phyloP scores from a whole-genome alignment of 2,329 filamentous ascomycete species.

The Colletotrichum acutatum region DNA sequence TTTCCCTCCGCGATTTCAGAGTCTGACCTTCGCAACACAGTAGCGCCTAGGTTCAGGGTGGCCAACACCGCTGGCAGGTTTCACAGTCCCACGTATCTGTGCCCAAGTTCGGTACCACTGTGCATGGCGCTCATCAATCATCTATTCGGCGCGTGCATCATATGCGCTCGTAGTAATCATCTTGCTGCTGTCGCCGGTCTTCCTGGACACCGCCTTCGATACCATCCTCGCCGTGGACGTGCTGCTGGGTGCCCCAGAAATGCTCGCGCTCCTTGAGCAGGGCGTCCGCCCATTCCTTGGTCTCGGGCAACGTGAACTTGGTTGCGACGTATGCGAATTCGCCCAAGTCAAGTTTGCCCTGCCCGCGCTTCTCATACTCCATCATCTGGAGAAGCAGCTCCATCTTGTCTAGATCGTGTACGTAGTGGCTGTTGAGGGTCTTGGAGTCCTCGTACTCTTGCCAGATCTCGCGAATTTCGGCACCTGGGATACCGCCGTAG shows the following conservation, averaged over 20 bases:
- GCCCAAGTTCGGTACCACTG: not conserved
- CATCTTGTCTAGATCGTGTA: slow-evolving; percentile 98
- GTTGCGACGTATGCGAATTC: slow-evolving; percentile 87
- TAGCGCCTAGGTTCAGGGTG: not conserved
- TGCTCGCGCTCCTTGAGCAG: slow-evolving; percentile 79
- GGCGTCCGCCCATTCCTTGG: slow-evolving; percentile 81
- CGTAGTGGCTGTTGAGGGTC: slow-evolving; percentile 87
- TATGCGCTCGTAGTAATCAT: slow-evolving; percentile 58
- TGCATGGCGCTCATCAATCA: no score
- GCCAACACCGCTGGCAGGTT: not conserved
- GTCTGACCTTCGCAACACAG: not conserved
- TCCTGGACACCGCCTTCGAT: slow-evolving; percentile 49
- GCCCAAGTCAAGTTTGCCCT: slow-evolving; percentile 77
- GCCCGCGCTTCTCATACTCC: slow-evolving; percentile 85
- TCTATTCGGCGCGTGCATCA: not conserved
- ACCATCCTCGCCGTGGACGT: slow-evolving; percentile 59
- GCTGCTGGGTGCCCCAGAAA: slow-evolving; percentile 72
- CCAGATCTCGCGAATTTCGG: slow-evolving; percentile 84
- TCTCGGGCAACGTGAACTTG: slow-evolving; percentile 80
- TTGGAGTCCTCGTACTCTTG: slow-evolving; percentile 92
- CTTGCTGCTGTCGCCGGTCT: slow-evolving; percentile 53
- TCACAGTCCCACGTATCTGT: not conserved
- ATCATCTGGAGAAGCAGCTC: slow-evolving; percentile 95
- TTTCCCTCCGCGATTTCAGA: not conserved
- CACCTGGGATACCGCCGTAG: slow-evolving; percentile 74